Base-by-base conservation (phyloP, 805 yeast species). In the Debaryomyces castellii region DNA sequence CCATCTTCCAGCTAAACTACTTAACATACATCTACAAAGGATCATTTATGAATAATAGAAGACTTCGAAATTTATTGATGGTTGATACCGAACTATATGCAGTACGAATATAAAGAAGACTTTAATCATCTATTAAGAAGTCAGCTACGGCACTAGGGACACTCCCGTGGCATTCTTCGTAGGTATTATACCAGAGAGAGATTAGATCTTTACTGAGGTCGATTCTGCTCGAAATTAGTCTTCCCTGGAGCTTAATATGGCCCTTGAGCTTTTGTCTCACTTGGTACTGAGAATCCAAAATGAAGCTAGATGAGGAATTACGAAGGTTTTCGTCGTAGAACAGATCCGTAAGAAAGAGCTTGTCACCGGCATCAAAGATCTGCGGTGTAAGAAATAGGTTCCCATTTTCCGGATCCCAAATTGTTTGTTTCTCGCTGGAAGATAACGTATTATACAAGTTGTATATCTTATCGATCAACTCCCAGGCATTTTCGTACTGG, bases 381-480 rank as follows among this genome's bases (percentile, higher is more conserved):
- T 53, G 58, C 1, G 68, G 67, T 5, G 61, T 43, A 12, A 64
- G 45, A 23, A 51, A 51, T 8, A 39, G 27, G 10, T 46, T 46
- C 7, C 45, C 55, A 41, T 44, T 45, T 11, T 17, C 41, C 7
- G 39, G 40, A 9, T 51, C 51, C 66, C 62, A 59, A 16, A 51
- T 32, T 11, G 42, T 39, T 3, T 36, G 39, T 38, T 40, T 46
- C 20, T 51, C 58, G 11, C 47, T 46, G 2, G 23, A 30, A 4
- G 41, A 23, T 39, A 40, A 35, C 9, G 40, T 32, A 10, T 40
- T 40, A 27, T 35, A 43, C 12, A 46, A 49, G 20, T 44, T 49
- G 37, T 42, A 57, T 7, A 47, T 39, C 18, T 51, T 51, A 30
- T 47, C 53, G 5, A 54, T 50, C 9, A 53, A 1, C 24, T 46